Base-by-base conservation (phyloP, 2,329 filamentous ascomycete species). In the Aspergillus arachidicola region DNA sequence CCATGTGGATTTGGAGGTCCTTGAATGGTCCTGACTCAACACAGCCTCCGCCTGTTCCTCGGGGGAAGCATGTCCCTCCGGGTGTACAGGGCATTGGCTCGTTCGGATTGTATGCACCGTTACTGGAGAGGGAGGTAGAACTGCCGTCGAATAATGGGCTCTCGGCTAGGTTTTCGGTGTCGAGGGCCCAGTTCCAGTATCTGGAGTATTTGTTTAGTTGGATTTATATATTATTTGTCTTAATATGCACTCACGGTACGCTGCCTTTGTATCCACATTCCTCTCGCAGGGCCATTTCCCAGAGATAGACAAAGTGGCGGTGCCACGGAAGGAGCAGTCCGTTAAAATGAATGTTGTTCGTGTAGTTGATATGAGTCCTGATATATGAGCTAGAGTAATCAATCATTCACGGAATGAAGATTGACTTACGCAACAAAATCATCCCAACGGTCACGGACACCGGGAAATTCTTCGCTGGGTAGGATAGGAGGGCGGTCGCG, bases 31-130 rank as follows among this genome's bases (percentile, higher is more conserved):
- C 64, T 4, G 48, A 57, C 7, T 54, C 43, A 4, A 66, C 64
- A 26, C 64, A 66, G 12, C 59, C 59, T 1, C 59, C 59, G 28
- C 59, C 59, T 0, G 28, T 36, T 9, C 59, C 59, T n/a, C 32
- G 19, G 1, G 38, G 19, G 30, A 61, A 23, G 12, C 46, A 56
- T 38, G 3, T 11, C 4, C n/a, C n/a, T n/a, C 26, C 26, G 12
- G 50, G 28, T 7, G 11, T 43, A n/a, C 51, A 45, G 19, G 38
- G n/a, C 1, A 4, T 19, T 12, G n/a, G 30, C 7, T n/a, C n/a
- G 23, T 60, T 14, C 32, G 69, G 64, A n/a, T 58, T 64, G 11
- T 36, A 62, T 2, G 61, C 68, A 11, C 71, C 70, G 26, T 74
- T 69, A 14, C 68, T 65, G 7, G 64, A 66, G 19, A 68, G 66